phyloP scores from a whole-genome alignment of 2,329 filamentous ascomycete species.

The Paecilomyces variotii region DNA sequence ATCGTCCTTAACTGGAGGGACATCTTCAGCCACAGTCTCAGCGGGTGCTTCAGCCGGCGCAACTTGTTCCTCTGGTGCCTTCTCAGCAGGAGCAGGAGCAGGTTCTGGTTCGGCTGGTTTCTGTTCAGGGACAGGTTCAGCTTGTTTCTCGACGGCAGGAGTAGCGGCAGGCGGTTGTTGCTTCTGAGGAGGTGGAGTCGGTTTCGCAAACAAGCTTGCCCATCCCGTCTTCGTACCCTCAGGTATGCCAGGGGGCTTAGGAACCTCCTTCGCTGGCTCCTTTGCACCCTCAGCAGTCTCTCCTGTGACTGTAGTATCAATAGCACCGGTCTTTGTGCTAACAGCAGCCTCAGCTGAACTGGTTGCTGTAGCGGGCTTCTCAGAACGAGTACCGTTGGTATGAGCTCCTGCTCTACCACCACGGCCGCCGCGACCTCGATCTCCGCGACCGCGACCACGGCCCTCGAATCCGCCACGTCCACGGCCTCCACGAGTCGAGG shows the following conservation, averaged over 20 bases:
- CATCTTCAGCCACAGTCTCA: slow-evolving; percentile 32
- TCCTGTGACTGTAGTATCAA: slow-evolving; percentile 16
- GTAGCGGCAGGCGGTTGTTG: slow-evolving; percentile 35
- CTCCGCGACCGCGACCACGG: slow-evolving; percentile 40
- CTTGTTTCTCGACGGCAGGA: slow-evolving; percentile 26
- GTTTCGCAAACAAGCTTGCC: slow-evolving; percentile 69
- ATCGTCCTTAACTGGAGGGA: slow-evolving; percentile 68
- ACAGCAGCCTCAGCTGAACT: slow-evolving; percentile 10
- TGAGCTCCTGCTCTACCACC: slow-evolving; percentile 37
- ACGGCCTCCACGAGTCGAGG: slow-evolving; percentile 33
- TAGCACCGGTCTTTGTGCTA: slow-evolving; percentile 8
- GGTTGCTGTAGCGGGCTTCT: slow-evolving; percentile 20
- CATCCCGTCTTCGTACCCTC: slow-evolving; percentile 45
- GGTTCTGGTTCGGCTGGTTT: slow-evolving; percentile 38
- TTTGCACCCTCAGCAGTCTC: slow-evolving; percentile 14
- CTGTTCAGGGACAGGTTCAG: slow-evolving; percentile 22
- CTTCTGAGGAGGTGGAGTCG: slow-evolving; percentile 42
- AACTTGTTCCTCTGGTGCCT: slow-evolving; percentile 21
- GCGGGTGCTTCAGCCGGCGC: slow-evolving; percentile 25
- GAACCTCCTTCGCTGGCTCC: slow-evolving; percentile 8
- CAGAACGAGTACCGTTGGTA: slow-evolving; percentile 35
- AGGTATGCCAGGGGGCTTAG: slow-evolving; percentile 21
- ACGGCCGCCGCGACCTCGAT: slow-evolving; percentile 41
- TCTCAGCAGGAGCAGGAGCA: slow-evolving; percentile 33
- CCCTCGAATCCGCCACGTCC: slow-evolving; percentile 40